phyloP scores from a whole-genome alignment of 2,329 filamentous ascomycete species.

The Calonectria montana region DNA sequence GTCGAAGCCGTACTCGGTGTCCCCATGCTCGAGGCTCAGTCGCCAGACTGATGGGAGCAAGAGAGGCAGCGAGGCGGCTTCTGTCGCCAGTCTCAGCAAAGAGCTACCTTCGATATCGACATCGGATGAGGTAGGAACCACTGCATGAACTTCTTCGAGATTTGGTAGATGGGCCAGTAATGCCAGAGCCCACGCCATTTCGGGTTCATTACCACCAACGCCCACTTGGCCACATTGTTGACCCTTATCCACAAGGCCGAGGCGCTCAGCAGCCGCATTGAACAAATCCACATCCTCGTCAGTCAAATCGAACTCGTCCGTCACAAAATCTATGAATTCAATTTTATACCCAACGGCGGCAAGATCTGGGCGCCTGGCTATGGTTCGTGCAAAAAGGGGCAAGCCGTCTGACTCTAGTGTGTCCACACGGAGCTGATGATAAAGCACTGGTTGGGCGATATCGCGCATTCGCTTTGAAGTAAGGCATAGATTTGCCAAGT shows the following conservation, averaged over 20 bases:
- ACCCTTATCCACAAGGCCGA: neutral
- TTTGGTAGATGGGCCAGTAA: neutral
- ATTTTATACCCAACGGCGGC: neutral
- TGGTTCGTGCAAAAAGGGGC: neutral
- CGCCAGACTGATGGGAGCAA: neutral
- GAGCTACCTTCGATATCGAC: neutral
- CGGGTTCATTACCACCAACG: neutral
- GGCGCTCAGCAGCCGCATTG: neutral
- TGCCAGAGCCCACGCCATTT: neutral
- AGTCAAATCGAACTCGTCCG: neutral
- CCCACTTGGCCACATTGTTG: neutral
- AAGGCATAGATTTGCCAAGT: neutral
- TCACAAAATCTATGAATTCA: neutral
- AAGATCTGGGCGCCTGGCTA: neutral
- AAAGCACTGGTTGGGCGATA: neutral
- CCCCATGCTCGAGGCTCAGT: neutral
- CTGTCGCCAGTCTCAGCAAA: neutral
- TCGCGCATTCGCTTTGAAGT: neutral
- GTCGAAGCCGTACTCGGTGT: neutral
- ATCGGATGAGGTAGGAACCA: neutral
- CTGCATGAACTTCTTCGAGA: neutral
- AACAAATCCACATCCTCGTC: neutral
- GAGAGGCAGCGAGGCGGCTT: neutral
- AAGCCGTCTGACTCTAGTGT: neutral
- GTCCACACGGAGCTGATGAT: neutral